Conservation (phyloP, 139 green algal species). For the Chlamydomonas eustigma region DNA sequence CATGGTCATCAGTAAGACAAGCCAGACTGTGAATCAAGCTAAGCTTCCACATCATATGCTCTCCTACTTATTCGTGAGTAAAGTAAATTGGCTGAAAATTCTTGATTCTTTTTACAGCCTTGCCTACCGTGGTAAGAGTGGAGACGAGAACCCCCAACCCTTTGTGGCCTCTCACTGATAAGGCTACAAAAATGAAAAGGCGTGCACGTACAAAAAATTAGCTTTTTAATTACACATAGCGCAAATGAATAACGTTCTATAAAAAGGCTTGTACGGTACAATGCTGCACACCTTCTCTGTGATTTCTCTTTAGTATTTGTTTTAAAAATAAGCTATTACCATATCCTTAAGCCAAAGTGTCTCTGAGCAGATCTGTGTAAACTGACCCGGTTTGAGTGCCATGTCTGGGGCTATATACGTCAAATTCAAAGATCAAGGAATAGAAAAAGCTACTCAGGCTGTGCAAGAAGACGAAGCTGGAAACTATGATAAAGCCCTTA, state of each 20-base stretch:
- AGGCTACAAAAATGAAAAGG: neutral
- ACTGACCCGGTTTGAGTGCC: too few species aligned
- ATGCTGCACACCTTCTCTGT: too few species aligned
- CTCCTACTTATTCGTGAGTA: neutral
- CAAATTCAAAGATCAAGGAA: slow-evolving; percentile 45
- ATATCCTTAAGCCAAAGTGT: too few species aligned
- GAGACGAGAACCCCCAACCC: slow-evolving; percentile 33
- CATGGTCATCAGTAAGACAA: neutral
- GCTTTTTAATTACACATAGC: neutral
- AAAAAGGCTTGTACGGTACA: too few species aligned
- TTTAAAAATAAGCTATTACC: too few species aligned
- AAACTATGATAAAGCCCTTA: slow-evolving; percentile 62
- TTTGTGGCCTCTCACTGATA: slow-evolving; percentile 26
- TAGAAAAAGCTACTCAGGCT: slow-evolving; percentile 71
- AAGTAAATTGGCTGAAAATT: neutral
- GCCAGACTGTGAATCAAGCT: neutral
- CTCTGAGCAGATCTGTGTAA: too few species aligned
- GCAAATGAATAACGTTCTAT: too few species aligned
- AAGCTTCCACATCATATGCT: neutral
- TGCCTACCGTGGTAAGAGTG: slow-evolving; percentile 29
- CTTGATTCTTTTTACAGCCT: neutral
- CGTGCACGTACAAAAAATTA: neutral
- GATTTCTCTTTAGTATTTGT: too few species aligned
- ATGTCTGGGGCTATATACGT: slow-evolving; percentile 27
- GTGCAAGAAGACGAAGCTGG: slow-evolving; percentile 69